phyloP scores from a whole-genome alignment of 208 protist species.

The Leishmania martiniquensis region DNA sequence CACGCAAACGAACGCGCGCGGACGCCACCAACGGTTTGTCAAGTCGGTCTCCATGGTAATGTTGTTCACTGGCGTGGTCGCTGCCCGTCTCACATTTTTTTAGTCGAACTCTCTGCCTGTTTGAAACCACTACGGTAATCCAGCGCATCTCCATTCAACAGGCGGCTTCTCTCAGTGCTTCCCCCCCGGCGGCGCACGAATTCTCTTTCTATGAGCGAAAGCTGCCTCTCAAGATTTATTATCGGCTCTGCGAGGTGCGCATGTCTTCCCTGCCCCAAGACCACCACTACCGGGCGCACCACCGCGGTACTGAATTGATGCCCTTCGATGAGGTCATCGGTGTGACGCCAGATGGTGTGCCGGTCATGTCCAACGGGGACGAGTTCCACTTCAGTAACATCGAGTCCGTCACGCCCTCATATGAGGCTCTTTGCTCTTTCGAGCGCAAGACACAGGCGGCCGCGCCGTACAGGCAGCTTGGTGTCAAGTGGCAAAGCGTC shows the following conservation, averaged over 20 bases:
- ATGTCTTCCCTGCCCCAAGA: conserved; percentile 28
- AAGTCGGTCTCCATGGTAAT: neutral
- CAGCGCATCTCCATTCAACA: conserved; percentile 11
- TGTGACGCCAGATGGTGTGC: conserved; percentile 60
- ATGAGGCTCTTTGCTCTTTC: conserved; percentile 44
- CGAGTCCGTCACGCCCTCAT: conserved; percentile 39
- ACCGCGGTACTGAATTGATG: conserved; percentile 48
- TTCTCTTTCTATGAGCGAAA: conserved; percentile 21
- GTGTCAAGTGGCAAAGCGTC: conserved; percentile 71
- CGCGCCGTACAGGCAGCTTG: conserved; percentile 41
- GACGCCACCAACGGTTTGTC: neutral
- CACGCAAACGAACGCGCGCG: neutral
- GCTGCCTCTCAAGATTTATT: conserved; percentile 30
- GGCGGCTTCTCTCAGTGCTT: conserved; percentile 10
- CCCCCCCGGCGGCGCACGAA: conserved; percentile 5
- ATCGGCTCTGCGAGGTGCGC: conserved; percentile 19
- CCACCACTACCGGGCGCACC: conserved; percentile 41
- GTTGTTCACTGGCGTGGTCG: neutral
- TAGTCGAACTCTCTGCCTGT: neutral
- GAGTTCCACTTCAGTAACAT: conserved; percentile 59
- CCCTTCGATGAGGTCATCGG: conserved; percentile 69
- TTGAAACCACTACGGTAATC: conserved; percentile 12
- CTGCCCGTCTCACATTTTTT: neutral
- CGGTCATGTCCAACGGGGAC: conserved; percentile 76
- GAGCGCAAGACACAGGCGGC: conserved; percentile 20